phyloP scores from a whole-genome alignment of 1,284 basidiomycete genomes.

The Bondarzewia mesenterica region DNA sequence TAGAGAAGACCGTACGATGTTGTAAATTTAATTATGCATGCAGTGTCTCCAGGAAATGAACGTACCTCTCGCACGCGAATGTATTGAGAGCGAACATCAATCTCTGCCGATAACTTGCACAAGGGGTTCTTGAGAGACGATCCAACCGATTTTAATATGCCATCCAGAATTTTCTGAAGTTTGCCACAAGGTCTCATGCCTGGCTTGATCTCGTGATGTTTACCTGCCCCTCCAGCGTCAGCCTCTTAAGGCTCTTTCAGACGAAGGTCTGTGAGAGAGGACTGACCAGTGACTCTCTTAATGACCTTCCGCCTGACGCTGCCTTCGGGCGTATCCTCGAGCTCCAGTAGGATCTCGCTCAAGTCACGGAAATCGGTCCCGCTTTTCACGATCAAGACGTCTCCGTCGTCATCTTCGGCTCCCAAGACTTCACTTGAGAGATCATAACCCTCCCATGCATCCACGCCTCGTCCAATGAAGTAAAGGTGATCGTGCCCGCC shows the following conservation, averaged over 20 bases:
- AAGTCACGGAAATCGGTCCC: constrained; percentile 90
- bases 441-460: constrained; percentile 67
- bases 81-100: constrained; percentile 71
- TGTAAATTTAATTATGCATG: background rate
- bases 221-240: constrained; percentile 32
- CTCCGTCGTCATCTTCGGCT: constrained; percentile 67
- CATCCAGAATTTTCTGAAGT: constrained; percentile 56
- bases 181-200: constrained; percentile 49
- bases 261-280: background rate
- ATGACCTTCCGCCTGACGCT: constrained; percentile 67
- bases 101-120: constrained; percentile 58
- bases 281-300: constrained; percentile 50
- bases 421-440: constrained; percentile 52
- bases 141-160: constrained; percentile 65
- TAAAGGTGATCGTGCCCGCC: constrained; percentile 91
- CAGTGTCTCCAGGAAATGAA: background rate
- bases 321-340: constrained; percentile 52
- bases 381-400: constrained; percentile 74
- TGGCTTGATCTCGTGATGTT: constrained; percentile 57
- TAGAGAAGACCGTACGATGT: constrained; percentile 23
- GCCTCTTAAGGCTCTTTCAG: background rate
- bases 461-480: constrained; percentile 72
- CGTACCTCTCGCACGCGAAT: constrained; percentile 66
- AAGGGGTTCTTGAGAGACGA: constrained; percentile 66
- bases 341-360: constrained; percentile 62